These are phyloP conservation scores for Acrasis kona DNA, from an alignment of 78 protist genomes.

Conservation along the genomic window DNA sequence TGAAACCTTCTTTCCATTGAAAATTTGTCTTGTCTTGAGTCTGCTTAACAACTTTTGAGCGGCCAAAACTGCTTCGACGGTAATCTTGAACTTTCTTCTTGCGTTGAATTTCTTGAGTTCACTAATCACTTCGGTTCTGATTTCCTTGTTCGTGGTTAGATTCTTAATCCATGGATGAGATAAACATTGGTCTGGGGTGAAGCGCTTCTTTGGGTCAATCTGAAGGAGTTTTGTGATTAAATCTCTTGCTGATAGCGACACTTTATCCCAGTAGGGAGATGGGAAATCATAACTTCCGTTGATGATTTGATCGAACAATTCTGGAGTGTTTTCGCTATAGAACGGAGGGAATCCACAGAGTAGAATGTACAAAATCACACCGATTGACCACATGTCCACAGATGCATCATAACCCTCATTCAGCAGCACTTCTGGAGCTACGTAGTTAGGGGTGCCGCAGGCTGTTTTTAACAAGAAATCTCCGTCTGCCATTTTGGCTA, in stretches of 20 bases:
- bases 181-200: conserved; percentile 57
- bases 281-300: conserved; percentile 35
- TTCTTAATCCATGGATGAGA: conserved; percentile 51
- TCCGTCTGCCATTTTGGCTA: conserved; percentile 46
- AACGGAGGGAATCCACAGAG: conserved; percentile 59
- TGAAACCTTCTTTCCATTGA: too few relatives aligned
- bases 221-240: conserved; percentile 55
- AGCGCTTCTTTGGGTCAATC: conserved; percentile 50
- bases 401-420: not conserved
- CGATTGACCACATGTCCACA: conserved; percentile 33
- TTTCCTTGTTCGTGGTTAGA: not conserved
- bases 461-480: conserved; percentile 52
- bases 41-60: too few relatives aligned
- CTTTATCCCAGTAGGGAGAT: conserved; percentile 44
- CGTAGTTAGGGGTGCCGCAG: conserved; percentile 71
- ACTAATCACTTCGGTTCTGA: not conserved
- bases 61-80: too few relatives aligned
- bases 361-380: conserved; percentile 37
- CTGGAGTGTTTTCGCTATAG: conserved; percentile 23
- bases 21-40: too few relatives aligned
- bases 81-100: not conserved
- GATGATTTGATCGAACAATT: conserved; percentile 34
- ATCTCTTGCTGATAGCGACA: conserved; percentile 37
- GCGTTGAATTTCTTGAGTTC: conserved; percentile 7
- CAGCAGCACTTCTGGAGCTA: conserved; percentile 51